Evolutionary conservation across 331 rosid genomes (phyloP).

Genomic region (Dryas integrifolia): DNA sequence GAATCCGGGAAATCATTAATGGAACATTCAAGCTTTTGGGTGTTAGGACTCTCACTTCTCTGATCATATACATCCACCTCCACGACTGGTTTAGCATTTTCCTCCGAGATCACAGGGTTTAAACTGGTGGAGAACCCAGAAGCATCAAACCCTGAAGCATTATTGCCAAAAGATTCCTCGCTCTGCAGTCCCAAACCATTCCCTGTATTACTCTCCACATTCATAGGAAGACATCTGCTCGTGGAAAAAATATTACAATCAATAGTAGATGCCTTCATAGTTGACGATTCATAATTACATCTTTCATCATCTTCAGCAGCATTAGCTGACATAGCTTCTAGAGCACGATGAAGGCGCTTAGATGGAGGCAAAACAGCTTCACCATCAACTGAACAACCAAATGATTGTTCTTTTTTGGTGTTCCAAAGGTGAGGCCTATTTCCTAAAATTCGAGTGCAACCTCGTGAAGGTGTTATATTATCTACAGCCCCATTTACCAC

Average conservation of each 20-base stretch:
- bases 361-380: constrained; percentile 96
- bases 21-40: constrained; percentile 30
- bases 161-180: constrained; percentile 30
- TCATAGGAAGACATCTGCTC: constrained; percentile 27
- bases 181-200: constrained; percentile 26
- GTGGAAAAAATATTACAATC: constrained; percentile 34
- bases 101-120: constrained; percentile 32
- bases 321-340: constrained; percentile 98
- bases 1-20: constrained; percentile 25
- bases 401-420: constrained; percentile 58
- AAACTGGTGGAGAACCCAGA: constrained; percentile 34
- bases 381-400: constrained; percentile 58
- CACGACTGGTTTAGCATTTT: constrained; percentile 29
- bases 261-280: constrained; percentile 32
- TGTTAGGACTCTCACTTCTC: constrained; percentile 31
- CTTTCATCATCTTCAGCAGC: constrained; percentile 68
- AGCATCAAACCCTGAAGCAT: constrained; percentile 33
- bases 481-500: constrained; percentile 40
- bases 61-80: constrained; percentile 31
- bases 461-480: constrained; percentile 42
- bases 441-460: constrained; percentile 36
- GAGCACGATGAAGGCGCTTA: constrained; percentile 93
- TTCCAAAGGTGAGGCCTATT: constrained; percentile 47
- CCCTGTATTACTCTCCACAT: constrained; percentile 33
- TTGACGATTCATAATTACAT: constrained; percentile 37